phyloP scores from a whole-genome alignment of 192 early-diverging fungal species.

The Dimargaris cristalligena region DNA sequence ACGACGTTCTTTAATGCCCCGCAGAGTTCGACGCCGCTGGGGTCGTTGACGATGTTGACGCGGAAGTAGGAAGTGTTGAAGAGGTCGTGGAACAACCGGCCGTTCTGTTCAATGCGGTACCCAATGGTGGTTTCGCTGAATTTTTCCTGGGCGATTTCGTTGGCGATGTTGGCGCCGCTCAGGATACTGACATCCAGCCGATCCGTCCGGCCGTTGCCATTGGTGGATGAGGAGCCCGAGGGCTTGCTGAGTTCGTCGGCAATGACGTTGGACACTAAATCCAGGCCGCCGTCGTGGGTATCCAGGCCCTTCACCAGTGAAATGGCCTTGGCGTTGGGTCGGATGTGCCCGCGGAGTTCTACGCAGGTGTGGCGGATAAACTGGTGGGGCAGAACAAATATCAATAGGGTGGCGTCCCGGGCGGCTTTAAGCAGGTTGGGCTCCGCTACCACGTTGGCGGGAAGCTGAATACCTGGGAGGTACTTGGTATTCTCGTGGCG shows the following conservation, averaged over 20 bases:
- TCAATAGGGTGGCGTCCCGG: slow-evolving; percentile 69
- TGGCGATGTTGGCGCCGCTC: slow-evolving; percentile 95
- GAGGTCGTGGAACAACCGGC: slow-evolving; percentile 53
- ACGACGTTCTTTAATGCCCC: slow-evolving; percentile 97
- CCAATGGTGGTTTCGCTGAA: slow-evolving; percentile 96
- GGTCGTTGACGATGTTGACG: slow-evolving; percentile 70
- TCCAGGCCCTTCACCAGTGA: slow-evolving; percentile 92
- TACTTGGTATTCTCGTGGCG: slow-evolving; percentile 86
- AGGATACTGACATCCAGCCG: slow-evolving; percentile 42
- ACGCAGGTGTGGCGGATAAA: slow-evolving; percentile 73
- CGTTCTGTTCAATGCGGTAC: slow-evolving; percentile 48
- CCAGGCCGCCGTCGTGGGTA: slow-evolving; percentile 33
- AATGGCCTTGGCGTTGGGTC: slow-evolving; percentile 63
- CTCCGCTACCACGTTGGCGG: slow-evolving; percentile 69
- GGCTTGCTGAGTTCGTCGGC: slow-evolving; percentile 49
- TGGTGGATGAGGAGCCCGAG: too few species aligned
- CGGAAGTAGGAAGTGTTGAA: slow-evolving; percentile 84
- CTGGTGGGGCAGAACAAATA: slow-evolving; percentile 94
- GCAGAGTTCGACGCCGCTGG: slow-evolving; percentile 88
- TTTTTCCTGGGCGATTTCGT: slow-evolving; percentile 82
- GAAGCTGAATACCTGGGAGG: slow-evolving; percentile 70
- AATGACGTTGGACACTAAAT: slow-evolving; percentile 16
- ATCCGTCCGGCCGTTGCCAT: too few species aligned
- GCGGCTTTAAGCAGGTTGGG: slow-evolving; percentile 66
- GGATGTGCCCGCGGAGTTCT: slow-evolving; percentile 54